Percentiles rank a stretch among this genome's conserved stretches.
Conservation (phyloP, 768 basidiomycete genomes). For the Suillus ampliporus region DNA sequence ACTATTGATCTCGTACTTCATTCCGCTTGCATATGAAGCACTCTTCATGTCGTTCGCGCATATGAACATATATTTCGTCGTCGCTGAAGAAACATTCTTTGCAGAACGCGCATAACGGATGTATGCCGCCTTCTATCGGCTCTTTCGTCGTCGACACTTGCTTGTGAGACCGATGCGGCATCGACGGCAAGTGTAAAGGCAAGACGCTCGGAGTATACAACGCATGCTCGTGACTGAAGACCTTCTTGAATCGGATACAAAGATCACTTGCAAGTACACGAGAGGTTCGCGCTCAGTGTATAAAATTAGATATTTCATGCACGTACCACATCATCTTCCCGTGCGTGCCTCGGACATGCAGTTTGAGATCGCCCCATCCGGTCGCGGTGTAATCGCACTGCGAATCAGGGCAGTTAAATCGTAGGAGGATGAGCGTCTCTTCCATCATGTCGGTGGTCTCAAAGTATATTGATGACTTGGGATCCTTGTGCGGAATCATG, state of each 20-base stretch:
- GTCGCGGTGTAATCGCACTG: constrained; percentile 84
- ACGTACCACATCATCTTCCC: constrained; percentile 79
- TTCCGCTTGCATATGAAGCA: constrained; percentile 93
- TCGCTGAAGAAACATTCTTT: constrained; percentile 92
- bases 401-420: constrained; percentile 91
- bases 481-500: constrained; percentile 66
- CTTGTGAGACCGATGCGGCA: constrained; percentile 48
- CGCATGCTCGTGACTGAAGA: constrained; percentile 94
- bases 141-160: constrained; percentile 52
- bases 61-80: constrained; percentile 92
- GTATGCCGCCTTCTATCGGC: constrained; percentile 70
- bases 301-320: background rate
- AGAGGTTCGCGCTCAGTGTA: background rate
- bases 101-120: constrained; percentile 88
- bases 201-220: constrained; percentile 74
- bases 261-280: constrained; percentile 60
- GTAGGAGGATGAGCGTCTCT: constrained; percentile 85
- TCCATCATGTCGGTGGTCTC: constrained; percentile 96
- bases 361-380: constrained; percentile 89
- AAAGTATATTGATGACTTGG: constrained; percentile 79
- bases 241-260: constrained; percentile 89
- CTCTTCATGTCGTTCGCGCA: constrained; percentile 94
- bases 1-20: constrained; percentile 87
- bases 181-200: constrained; percentile 77
- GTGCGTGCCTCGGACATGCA: constrained; percentile 81